Base-by-base conservation (phyloP, 2,329 filamentous ascomycete genomes). In the Boeremia lycopersici region DNA sequence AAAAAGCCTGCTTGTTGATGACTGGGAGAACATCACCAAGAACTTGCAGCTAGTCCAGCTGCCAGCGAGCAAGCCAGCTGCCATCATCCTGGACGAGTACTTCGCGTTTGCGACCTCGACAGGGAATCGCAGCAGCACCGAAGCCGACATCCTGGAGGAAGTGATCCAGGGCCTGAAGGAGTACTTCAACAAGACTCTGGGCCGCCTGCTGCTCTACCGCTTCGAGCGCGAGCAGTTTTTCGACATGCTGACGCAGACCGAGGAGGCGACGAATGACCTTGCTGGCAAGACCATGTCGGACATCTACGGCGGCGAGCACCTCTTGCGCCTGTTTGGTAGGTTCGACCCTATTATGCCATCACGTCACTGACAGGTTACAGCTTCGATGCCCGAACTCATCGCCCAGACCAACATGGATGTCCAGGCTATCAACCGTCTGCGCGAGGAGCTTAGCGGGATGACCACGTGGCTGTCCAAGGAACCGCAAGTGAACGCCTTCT, bases 11-110 rank as follows among this genome's bases (percentile, higher is more conserved):
- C 85, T 99, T 3, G 95, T 99, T 19, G 95, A 99, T 72, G 95
- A 99, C 74, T 99, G 95, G 95, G 95, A 99, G 76, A 96, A 97
- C 67, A 87, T 99, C 58, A 99, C 95, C 52, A 98, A 97, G 78
- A 95, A 96, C 72, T 86, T 91, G 64, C 90, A 93, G 71, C 86
- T 98, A 4, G 91, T 97, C 29, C 88, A 90, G 1, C 81, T 99
- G 13, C 95, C 95, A 0, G 88, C 91, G 41, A 81, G 83, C 26
- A 85, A 88, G 46, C 86, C 93, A 1, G 91, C 95, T 56, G 86
- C 84, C 60, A 79, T 85, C 61, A 91, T 99, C 57, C 79, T 99
- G 13, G 83, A 91, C 43, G 89, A 93, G 61, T 99, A 97, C 74
- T 81, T 88, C 87, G 68, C 89, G 91, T 78, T 84, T 81, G 58